Evolutionary conservation across 257 asterid species (phyloP).

Genomic region (Paraleonurus japonicus): DNA sequence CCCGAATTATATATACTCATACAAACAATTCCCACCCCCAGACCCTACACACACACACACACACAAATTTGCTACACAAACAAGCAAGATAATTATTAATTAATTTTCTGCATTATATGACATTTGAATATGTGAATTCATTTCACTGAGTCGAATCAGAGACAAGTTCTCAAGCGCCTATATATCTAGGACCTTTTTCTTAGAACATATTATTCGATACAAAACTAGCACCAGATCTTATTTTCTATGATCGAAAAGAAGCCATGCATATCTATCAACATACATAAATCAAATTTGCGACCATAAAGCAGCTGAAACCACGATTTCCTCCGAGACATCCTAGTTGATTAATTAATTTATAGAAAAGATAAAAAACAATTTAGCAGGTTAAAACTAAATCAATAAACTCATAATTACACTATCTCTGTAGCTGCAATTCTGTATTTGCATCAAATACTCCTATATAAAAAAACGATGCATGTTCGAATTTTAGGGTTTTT

Average conservation of each 20-base stretch:
- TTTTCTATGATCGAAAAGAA: conserved; percentile 17
- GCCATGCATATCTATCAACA: not conserved
- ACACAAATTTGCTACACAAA: not conserved
- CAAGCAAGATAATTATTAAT: not conserved
- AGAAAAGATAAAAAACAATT: not conserved
- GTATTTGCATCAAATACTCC: conserved; percentile 3
- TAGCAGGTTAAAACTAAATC: not conserved
- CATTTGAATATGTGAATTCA: not conserved
- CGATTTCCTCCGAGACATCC: not conserved
- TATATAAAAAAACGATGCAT: conserved; percentile 22
- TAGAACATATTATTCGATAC: not conserved
- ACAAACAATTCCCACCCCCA: not conserved
- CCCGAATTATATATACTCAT: not conserved
- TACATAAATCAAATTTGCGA: not conserved
- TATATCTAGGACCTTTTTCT: not conserved
- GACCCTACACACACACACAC: not conserved
- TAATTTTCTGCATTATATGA: not conserved
- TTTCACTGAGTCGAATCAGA: not conserved
- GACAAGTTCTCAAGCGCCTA: not conserved
- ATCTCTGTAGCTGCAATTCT: conserved; percentile 21
- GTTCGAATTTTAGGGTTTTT: conserved; percentile 6
- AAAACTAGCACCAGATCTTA: not conserved
- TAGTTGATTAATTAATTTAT: not conserved
- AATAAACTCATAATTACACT: not conserved
- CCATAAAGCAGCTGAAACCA: not conserved